A percentile compares a stretch with the other conserved stretches of the same genome.
These are phyloP conservation scores for Angophora floribunda DNA, from an alignment of 345 rosid genomes.

Conservation along the genomic window DNA sequence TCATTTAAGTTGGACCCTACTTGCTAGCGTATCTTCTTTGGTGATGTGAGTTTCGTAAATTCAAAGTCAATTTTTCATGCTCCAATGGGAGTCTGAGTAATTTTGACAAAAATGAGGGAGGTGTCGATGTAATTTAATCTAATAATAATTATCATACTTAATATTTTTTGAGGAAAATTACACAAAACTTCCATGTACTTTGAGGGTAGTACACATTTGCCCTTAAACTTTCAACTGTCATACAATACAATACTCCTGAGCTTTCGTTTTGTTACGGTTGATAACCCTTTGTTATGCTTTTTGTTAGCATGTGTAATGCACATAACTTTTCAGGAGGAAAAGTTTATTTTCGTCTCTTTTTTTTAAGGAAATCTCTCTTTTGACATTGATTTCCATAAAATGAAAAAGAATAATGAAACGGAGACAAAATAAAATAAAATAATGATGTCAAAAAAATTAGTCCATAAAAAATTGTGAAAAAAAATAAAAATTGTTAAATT, in stretches of 20 bases:
- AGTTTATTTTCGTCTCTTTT: neutral
- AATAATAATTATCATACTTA: neutral
- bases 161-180: neutral
- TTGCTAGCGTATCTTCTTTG: neutral
- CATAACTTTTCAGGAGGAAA: neutral
- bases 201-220: neutral
- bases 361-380: neutral
- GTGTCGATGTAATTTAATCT: neutral
- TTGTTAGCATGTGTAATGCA: neutral
- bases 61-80: neutral
- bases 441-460: neutral
- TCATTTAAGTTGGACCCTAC: neutral
- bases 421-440: neutral
- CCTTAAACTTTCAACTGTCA: neutral
- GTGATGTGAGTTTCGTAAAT: neutral
- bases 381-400: neutral
- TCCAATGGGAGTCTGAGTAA: neutral
- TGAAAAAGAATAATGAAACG: neutral
- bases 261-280: neutral
- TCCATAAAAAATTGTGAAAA: neutral
- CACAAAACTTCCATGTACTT: neutral
- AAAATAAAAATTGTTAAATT: neutral
- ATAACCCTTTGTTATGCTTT: neutral
- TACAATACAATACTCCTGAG: neutral
- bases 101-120: neutral